Evolutionary conservation across 140 eudicot genomes (phyloP).

Genomic region (Cichorium intybus): DNA sequence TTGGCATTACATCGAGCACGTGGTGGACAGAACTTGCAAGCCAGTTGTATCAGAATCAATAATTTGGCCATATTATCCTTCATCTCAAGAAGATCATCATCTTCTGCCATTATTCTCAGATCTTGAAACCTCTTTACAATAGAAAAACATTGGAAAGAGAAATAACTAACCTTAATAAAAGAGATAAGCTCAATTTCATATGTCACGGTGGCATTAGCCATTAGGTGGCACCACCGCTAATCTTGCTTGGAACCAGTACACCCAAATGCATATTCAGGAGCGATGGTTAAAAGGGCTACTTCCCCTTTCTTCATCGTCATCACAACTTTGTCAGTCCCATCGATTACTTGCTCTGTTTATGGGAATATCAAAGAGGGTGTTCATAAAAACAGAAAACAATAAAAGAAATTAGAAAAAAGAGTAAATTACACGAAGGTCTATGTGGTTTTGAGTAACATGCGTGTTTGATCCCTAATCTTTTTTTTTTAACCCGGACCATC

Average conservation of each 20-base stretch:
- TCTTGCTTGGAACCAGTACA: conserved; percentile 68
- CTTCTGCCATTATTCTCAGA: too few relatives aligned
- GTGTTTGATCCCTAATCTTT: too few relatives aligned
- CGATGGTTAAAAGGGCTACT: conserved; percentile 56
- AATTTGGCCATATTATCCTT: too few relatives aligned
- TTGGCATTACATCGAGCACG: too few relatives aligned
- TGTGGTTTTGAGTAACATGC: too few relatives aligned
- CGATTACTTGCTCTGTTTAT: conserved; percentile 83
- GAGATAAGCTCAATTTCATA: conserved; percentile 86
- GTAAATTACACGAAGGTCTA: too few relatives aligned
- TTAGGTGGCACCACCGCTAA: conserved; percentile 79
- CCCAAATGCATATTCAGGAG: conserved; percentile 90
- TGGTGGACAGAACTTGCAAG: too few relatives aligned
- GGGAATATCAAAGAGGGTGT: background rate
- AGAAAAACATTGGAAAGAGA: too few relatives aligned
- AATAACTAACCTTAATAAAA: conserved; percentile 72
- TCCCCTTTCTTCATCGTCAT: conserved; percentile 93
- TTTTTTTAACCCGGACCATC: too few relatives aligned
- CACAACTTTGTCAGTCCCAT: conserved; percentile 80
- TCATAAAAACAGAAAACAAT: background rate
- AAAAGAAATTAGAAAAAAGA: background rate
- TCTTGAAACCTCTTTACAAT: too few relatives aligned
- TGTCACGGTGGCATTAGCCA: conserved; percentile 61
- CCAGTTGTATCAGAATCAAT: too few relatives aligned
- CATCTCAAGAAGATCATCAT: too few relatives aligned